These are phyloP conservation scores for Geosmithia morbida DNA, from an alignment of 2,329 filamentous ascomycete species.

Conservation along the genomic window DNA sequence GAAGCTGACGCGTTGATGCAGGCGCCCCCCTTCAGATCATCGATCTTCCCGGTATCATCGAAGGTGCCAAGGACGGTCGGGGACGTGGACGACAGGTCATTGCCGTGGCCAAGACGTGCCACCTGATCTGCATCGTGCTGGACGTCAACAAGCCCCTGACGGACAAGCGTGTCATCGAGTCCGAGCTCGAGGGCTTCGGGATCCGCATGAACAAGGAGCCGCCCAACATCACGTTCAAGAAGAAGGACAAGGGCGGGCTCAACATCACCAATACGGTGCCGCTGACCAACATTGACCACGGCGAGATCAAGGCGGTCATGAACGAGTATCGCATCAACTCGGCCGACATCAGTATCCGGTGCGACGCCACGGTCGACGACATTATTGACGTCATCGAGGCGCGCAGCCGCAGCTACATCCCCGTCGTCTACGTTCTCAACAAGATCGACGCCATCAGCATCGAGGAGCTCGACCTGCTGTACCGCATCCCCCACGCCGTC, in stretches of 20 bases:
- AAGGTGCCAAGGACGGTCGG: conserved; percentile 95
- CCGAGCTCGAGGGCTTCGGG: conserved; percentile 90
- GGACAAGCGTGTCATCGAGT: conserved; percentile 91
- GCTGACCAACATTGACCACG: conserved; percentile 80
- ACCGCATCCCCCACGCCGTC: conserved; percentile 91
- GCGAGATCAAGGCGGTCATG: conserved; percentile 98
- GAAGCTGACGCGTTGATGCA: no score
- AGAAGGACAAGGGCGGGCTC: conserved; percentile 97
- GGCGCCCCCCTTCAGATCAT: conserved; percentile 96
- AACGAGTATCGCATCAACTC: conserved; percentile 92
- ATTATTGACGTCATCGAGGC: conserved; percentile 92
- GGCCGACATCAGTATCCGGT: conserved; percentile 93
- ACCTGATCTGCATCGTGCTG: conserved; percentile 95
- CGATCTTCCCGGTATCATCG: conserved; percentile 95
- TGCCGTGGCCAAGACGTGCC: conserved; percentile 95
- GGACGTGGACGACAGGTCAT: conserved; percentile 97
- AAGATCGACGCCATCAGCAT: conserved; percentile 98
- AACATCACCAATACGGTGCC: conserved; percentile 92
- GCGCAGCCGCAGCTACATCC: conserved; percentile 88
- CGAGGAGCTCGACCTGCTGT: conserved; percentile 89
- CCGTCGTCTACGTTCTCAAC: conserved; percentile 97
- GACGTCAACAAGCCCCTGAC: conserved; percentile 98
- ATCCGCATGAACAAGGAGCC: conserved; percentile 96
- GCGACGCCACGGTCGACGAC: conserved; percentile 94
- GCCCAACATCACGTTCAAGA: conserved; percentile 97